Conservation (phyloP, 2,329 filamentous ascomycete species). For the Pyrenophora teres region DNA sequence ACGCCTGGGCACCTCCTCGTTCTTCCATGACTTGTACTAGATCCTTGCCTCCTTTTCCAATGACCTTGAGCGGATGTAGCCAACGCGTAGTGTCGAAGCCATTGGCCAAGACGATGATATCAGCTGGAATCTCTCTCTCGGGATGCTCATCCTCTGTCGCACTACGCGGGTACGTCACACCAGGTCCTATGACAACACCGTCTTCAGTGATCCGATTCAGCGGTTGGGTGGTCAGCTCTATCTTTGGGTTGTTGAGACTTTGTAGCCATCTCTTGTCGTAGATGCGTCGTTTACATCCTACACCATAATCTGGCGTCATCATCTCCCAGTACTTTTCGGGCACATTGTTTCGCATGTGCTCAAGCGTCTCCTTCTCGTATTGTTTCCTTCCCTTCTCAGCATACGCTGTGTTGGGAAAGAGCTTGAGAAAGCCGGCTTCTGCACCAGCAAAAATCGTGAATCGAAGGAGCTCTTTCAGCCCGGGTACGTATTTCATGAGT, state of each 20-base stretch:
- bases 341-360: slow-evolving; percentile 55
- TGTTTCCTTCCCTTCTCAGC: slow-evolving; percentile 47
- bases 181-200: slow-evolving; percentile 58
- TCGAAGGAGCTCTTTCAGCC: slow-evolving; percentile 54
- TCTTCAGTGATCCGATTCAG: slow-evolving; percentile 55
- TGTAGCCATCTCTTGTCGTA: slow-evolving; percentile 62
- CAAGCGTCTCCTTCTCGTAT: slow-evolving; percentile 52
- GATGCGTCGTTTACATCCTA: slow-evolving; percentile 69
- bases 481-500: slow-evolving; percentile 57
- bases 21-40: slow-evolving; percentile 62
- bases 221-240: slow-evolving; percentile 59
- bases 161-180: slow-evolving; percentile 51
- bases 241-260: slow-evolving; percentile 58
- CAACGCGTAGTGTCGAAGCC: slow-evolving; percentile 63
- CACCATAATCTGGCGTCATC: slow-evolving; percentile 64
- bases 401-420: slow-evolving; percentile 51
- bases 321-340: slow-evolving; percentile 66
- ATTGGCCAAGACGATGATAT: slow-evolving; percentile 66
- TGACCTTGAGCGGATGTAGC: slow-evolving; percentile 59
- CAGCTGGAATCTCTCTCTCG: slow-evolving; percentile 56
- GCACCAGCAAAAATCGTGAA: slow-evolving; percentile 52
- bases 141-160: slow-evolving; percentile 41
- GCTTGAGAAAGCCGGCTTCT: slow-evolving; percentile 52
- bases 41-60: slow-evolving; percentile 57
- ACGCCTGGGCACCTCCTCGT: slow-evolving; percentile 65